These are phyloP conservation scores for Leccinum subtestaceum DNA, from an alignment of 768 basidiomycete species.

Conservation along the genomic window DNA sequence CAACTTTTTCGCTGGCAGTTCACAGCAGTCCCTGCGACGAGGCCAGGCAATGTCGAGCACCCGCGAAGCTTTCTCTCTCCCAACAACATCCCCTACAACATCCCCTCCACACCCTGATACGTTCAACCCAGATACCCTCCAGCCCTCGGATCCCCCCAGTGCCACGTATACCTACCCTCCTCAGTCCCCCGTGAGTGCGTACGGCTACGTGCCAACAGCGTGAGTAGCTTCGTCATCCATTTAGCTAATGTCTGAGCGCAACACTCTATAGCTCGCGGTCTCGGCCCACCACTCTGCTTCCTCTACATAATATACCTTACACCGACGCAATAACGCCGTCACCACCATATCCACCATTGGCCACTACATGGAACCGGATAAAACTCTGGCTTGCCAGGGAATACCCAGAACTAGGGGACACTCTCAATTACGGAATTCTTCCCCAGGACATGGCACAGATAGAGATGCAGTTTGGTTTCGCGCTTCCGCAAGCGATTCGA, in stretches of 20 bases:
- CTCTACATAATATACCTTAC: conserved; percentile 58
- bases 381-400: conserved; percentile 78
- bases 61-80: conserved; percentile 85
- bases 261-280: conserved; percentile 36
- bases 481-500: conserved; percentile 81
- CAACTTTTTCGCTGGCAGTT: conserved; percentile 58
- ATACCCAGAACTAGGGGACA: conserved; percentile 94
- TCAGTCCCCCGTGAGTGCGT: conserved; percentile 47
- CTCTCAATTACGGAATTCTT: conserved; percentile 88
- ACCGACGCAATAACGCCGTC: conserved; percentile 37
- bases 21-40: conserved; percentile 47
- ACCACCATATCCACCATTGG: conserved; percentile 70
- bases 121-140: conserved; percentile 54
- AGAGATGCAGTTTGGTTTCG: conserved; percentile 81
- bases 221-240: conserved; percentile 28
- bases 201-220: conserved; percentile 61
- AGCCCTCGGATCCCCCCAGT: conserved; percentile 47
- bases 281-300: conserved; percentile 58
- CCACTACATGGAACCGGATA: conserved; percentile 80
- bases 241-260: conserved; percentile 5
- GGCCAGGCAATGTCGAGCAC: conserved; percentile 74
- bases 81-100: conserved; percentile 63
- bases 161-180: conserved; percentile 80
- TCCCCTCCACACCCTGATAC: conserved; percentile 53
- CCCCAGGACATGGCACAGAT: conserved; percentile 76